A percentile compares a stretch with the other conserved stretches of the same genome.
These are phyloP conservation scores for cucumber (Cucumis sativus) DNA, from an alignment of 306 rosid species.

Conservation along the genomic window DNA sequence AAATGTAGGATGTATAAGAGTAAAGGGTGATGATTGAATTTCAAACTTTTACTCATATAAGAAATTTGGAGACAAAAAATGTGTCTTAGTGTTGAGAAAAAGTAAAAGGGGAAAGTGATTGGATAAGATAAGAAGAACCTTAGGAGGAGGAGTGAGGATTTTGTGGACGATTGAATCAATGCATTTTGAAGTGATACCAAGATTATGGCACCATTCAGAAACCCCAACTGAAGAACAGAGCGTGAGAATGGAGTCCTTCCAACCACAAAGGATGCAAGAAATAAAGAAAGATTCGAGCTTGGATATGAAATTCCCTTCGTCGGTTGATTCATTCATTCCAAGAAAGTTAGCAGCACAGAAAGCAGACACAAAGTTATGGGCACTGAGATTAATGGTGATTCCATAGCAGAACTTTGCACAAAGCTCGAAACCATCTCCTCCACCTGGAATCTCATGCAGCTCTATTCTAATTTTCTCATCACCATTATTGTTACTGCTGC, in stretches of 20 bases:
- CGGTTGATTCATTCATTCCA: constrained; percentile 57
- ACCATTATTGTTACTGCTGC: neutral
- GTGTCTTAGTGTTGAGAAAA: too few species aligned
- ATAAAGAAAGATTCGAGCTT: constrained; percentile 82
- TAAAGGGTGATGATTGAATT: too few species aligned
- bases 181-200: constrained; percentile 78
- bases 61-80: too few species aligned
- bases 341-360: constrained; percentile 80
- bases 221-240: constrained; percentile 51
- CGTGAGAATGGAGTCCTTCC: constrained; percentile 80
- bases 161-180: constrained; percentile 78
- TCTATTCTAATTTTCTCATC: constrained; percentile 36
- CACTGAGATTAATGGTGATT: constrained; percentile 70
- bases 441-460: constrained; percentile 81
- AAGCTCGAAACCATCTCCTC: constrained; percentile 70
- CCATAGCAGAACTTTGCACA: constrained; percentile 92
- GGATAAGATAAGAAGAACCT: constrained; percentile 20
- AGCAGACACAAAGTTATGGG: constrained; percentile 63
- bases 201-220: constrained; percentile 75
- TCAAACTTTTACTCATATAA: too few species aligned
- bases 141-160: constrained; percentile 57
- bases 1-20: too few species aligned
- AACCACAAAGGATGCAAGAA: constrained; percentile 81
- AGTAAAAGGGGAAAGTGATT: neutral
- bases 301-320: constrained; percentile 57